Base-by-base conservation (phyloP, 305 asterid genomes). In the Plantago coronopus region DNA sequence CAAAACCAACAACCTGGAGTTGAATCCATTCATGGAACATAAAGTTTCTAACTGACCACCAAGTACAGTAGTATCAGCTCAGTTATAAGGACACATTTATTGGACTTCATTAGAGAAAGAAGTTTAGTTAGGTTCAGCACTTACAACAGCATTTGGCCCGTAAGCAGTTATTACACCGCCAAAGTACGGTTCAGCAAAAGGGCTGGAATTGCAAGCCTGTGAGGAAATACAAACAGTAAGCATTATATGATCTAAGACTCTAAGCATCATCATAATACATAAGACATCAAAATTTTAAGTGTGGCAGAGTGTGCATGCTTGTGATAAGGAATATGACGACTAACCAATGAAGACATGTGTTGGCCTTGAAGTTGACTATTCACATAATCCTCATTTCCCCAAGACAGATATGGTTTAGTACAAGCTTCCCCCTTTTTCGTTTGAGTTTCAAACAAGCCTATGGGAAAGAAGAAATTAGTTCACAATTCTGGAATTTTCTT, bases 121-220 rank as follows among this genome's bases (percentile, higher is more conserved):
- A 13, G 20, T 4, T 12, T 51, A 65, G 62, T 34, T 17, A 22
- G 10, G 23, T 55, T 53, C 17, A 64, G 48, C 65, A 78, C 84
- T 80, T 74, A 83, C 91, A 9, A 67, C 62, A 47, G 80, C 69
- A 74, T 72, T 80, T 65, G 82, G 83, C 54, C 78, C 83, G 56
- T 79, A 83, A 63, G 83, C 65, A 72, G 81, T 64, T 18, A 79
- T 40, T 3, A 71, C 70, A 64, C 76, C 66, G 37, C 89, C 79
- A 56, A 72, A 67, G 64, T 73, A 79, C 48, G 91, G 68, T 68
- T 79, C 89, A 51, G 79, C 48, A 69, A 71, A 59, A 60, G 83
- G 84, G 66, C 71, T 77, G 53, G 87, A 74, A 21, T 55, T 40
- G 77, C 68, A 71, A 66, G 78, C 85, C 95, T 86, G 79, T 66